Evolutionary conservation across 2,329 filamentous ascomycete species (phyloP).

Genomic region (Cytospora paraplurivora): DNA sequence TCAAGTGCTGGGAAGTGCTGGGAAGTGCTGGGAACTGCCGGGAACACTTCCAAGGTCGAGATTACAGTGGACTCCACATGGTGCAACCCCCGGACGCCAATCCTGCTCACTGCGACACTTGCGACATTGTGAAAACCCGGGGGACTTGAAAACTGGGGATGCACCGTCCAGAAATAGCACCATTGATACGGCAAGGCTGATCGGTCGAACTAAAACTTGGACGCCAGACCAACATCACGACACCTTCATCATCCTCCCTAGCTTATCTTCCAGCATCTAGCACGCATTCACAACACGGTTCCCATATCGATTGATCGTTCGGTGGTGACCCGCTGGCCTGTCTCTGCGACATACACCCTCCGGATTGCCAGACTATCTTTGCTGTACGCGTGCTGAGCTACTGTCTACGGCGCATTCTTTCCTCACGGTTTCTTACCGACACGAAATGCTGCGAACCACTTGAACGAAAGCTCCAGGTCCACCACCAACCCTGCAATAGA

Average conservation of each 20-base stretch:
- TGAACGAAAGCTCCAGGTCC: conserved; percentile 11
- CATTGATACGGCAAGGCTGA: not conserved
- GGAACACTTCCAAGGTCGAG: not conserved
- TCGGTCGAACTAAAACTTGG: not conserved
- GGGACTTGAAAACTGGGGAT: not conserved
- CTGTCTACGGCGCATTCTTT: conserved; percentile 20
- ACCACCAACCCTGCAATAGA: conserved; percentile 21
- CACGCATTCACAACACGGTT: not conserved
- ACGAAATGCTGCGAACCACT: conserved; percentile 25
- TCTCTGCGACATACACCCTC: not conserved
- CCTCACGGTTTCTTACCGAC: conserved; percentile 23
- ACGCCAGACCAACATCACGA: not conserved
- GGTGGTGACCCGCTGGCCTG: not conserved
- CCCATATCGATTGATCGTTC: not conserved
- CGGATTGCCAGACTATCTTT: not conserved
- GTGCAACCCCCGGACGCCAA: not conserved
- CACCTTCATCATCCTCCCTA: conserved; percentile 13
- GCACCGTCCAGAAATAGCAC: conserved; percentile 7
- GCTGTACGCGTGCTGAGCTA: not conserved
- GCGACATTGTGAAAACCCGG: not conserved
- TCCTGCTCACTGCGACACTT: not conserved
- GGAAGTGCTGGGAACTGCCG: no score
- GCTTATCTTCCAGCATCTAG: not conserved
- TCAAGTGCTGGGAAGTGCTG: no score
- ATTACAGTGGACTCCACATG: not conserved